Evolutionary conservation across 345 rosid species (phyloP), one percentile per base, ranked within the genome.

Genomic region (Lenwebbia sp.): DNA sequence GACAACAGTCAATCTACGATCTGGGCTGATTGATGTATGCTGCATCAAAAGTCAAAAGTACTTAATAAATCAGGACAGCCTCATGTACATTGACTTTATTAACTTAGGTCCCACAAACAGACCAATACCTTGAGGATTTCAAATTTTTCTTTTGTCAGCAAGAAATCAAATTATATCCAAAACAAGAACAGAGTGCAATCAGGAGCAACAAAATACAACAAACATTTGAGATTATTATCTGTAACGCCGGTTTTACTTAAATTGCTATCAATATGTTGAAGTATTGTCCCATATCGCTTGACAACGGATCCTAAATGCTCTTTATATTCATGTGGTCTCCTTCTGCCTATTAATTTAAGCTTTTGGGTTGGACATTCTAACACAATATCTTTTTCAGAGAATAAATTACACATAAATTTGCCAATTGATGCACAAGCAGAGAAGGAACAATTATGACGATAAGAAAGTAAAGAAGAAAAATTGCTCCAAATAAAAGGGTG

Each of bases 21-120:
- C 90, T 5, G 96, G 96, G 83, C 94, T 94, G 65, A 94, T 55
- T 65, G 96, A 94, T 50, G 96, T 89, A 87, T 92, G 95, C 96
- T 94, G 93, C 90, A 92, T 85, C 84, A 56, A 57, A 15, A 81
- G 81, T 37, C 13, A 84, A 83, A 25, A 57, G 30, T 76, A 57
- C 76, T 30, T 15, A 51, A 49, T 15, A 17, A 65, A n/a, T 62
- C 74, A 82, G 65, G 17, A 83, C 49, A 52, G 53, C 82, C 74
- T 47, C n/a, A 58, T 33, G 44, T 50, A 57, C 81, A 19, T 56
- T 41, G 25, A 28, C 13, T 60, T 10, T 44, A 65, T 41, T 65
- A 51, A 62, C 81, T 37, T 37, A 70, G 81, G 81, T 25, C 60
- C 26, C 60, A 56, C 13, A 56, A 56, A 55, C 60, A 55, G 22